Conservation (phyloP, 2,329 filamentous ascomycete genomes). For the Fusarium duplospermum region DNA sequence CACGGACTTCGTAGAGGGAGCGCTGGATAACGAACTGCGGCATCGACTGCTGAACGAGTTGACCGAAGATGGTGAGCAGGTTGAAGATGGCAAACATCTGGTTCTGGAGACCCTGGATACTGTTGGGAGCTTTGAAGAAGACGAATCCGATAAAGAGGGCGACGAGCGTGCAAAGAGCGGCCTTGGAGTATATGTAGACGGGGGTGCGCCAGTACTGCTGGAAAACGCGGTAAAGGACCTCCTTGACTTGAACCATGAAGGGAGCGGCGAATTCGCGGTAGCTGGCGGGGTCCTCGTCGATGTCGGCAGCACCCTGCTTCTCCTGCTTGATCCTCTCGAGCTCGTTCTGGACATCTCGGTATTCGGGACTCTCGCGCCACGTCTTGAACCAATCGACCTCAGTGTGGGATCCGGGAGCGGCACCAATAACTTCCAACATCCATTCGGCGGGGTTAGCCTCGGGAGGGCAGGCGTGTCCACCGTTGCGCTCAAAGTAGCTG, state of each 20-base stretch:
- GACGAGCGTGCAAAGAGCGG: conserved; percentile 71
- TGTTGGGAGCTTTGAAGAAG: conserved; percentile 78
- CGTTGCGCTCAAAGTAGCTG: conserved; percentile 80
- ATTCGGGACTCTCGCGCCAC: conserved; percentile 71
- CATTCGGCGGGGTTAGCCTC: conserved; percentile 85
- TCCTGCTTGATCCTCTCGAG: conserved; percentile 66
- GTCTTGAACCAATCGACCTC: conserved; percentile 74
- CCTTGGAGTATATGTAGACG: conserved; percentile 88
- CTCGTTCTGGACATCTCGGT: conserved; percentile 65
- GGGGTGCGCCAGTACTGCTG: conserved; percentile 94
- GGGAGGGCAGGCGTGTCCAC: conserved; percentile 71
- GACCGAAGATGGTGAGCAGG: conserved; percentile 83
- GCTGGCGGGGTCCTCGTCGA: conserved; percentile 53
- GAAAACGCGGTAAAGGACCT: conserved; percentile 81
- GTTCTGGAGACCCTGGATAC: conserved; percentile 83
- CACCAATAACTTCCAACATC: conserved; percentile 75
- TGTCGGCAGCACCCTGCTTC: conserved; percentile 49
- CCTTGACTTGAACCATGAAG: conserved; percentile 73
- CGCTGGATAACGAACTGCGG: conserved; percentile 87
- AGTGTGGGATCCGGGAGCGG: conserved; percentile 71
- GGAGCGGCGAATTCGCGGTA: conserved; percentile 86
- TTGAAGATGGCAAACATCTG: conserved; percentile 91
- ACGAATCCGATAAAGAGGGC: conserved; percentile 85
- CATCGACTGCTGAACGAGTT: conserved; percentile 84
- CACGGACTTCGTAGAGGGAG: conserved; percentile 84